phyloP scores from a whole-genome alignment of 73 alveolate genomes.

The Paramecium octaurelia region DNA sequence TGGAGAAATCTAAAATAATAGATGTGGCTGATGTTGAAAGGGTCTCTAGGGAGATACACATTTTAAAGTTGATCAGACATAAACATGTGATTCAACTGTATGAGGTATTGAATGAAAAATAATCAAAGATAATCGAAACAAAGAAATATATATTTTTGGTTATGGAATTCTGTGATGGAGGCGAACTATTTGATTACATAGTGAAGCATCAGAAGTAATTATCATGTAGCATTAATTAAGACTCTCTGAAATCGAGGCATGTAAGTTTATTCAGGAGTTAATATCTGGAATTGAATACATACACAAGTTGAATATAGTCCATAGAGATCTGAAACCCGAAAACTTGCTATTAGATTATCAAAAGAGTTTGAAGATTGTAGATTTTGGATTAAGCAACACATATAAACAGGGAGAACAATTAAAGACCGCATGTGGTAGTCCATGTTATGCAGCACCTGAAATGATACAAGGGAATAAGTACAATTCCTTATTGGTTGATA shows the following conservation, averaged over 20 bases:
- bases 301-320: conserved; percentile 81
- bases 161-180: conserved; percentile 94
- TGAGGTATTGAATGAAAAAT: conserved; percentile 30
- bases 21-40: conserved; percentile 90
- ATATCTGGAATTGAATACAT: conserved; percentile 82
- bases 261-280: conserved; percentile 77
- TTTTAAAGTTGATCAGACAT: conserved; percentile 88
- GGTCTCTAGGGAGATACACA: conserved; percentile 94
- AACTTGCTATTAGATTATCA: conserved; percentile 80
- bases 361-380: conserved; percentile 80
- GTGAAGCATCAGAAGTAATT: conserved; percentile 64
- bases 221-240: background rate
- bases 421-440: conserved; percentile 69
- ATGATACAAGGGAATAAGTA: conserved; percentile 81
- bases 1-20: conserved; percentile 75
- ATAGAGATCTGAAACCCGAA: conserved; percentile 93
- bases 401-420: conserved; percentile 52
- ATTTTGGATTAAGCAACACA: conserved; percentile 70
- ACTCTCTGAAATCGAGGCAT: conserved; percentile 79
- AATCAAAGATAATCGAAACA: conserved; percentile 67
- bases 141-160: conserved; percentile 76
- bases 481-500: conserved; percentile 78
- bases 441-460: conserved; percentile 75
- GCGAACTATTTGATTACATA: conserved; percentile 93
- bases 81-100: conserved; percentile 87